Conservation (phyloP, 768 basidiomycete genomes). For the Phaeotremella skinneri region DNA sequence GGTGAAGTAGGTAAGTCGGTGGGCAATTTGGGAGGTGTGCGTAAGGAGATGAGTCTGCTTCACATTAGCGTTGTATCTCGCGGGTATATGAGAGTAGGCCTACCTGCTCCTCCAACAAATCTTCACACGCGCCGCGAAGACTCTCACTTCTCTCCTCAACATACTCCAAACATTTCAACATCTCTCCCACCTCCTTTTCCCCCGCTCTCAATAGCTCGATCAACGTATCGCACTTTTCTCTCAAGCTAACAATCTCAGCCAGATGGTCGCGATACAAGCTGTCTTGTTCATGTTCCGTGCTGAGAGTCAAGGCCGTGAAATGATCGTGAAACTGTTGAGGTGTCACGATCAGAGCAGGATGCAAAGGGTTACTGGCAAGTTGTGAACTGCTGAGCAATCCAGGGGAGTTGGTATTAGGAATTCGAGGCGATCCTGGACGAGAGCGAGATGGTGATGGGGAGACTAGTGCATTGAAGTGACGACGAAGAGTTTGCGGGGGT, state of each 20-base stretch:
- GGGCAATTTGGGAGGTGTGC: conserved; percentile 76
- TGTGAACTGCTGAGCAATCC: background rate
- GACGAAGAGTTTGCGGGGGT: conserved; percentile 13
- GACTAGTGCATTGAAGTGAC: conserved; percentile 10
- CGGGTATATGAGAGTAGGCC: conserved; percentile 41
- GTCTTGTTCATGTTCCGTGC: conserved; percentile 90
- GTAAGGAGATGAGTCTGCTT: conserved; percentile 71
- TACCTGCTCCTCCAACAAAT: conserved; percentile 83
- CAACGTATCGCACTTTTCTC: conserved; percentile 73
- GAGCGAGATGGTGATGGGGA: conserved; percentile 20
- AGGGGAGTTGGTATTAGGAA: background rate
- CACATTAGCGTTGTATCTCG: conserved; percentile 5
- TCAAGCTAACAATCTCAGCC: conserved; percentile 68
- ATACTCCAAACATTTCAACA: conserved; percentile 78
- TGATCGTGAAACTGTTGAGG: conserved; percentile 97
- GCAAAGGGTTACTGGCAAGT: conserved; percentile 19
- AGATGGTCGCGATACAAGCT: conserved; percentile 85
- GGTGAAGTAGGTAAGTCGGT: conserved; percentile 85
- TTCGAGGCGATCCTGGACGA: conserved; percentile 4
- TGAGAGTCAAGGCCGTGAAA: conserved; percentile 83
- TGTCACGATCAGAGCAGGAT: conserved; percentile 61
- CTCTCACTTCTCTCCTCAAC: conserved; percentile 92
- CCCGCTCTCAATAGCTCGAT: conserved; percentile 70
- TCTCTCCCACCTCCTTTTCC: conserved; percentile 69
- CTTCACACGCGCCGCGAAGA: conserved; percentile 86